Evolutionary conservation across 352 stramenopile species (phyloP).

Genomic region (Phytophthora pini): DNA sequence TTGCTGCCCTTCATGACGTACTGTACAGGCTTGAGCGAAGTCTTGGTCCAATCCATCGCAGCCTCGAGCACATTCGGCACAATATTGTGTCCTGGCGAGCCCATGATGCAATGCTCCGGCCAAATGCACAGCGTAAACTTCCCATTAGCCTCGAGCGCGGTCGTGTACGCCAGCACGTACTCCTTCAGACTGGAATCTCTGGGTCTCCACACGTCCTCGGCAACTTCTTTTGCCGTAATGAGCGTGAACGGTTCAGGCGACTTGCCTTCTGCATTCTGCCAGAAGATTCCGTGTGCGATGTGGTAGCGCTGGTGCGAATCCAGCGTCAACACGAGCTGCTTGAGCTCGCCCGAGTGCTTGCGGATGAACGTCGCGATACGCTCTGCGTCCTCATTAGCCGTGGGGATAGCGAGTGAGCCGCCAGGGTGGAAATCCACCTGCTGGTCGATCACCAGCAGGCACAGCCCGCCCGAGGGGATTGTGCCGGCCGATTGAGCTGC

Average conservation of each 20-base stretch:
- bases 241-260: conserved; percentile 93
- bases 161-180: conserved; percentile 93
- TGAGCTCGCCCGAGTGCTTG: conserved; percentile 59
- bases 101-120: conserved; percentile 97
- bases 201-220: conserved; percentile 57
- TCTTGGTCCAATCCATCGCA: conserved; percentile 86
- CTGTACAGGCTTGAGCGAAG: conserved; percentile 66
- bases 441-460: conserved; percentile 95
- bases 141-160: conserved; percentile 82
- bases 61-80: conserved; percentile 84
- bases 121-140: conserved; percentile 96
- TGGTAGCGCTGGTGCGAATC: conserved; percentile 97
- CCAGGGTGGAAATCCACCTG: conserved; percentile 97
- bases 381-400: conserved; percentile 88
- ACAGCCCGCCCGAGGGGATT: conserved; percentile 56
- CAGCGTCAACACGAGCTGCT: conserved; percentile 94
- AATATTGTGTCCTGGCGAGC: conserved; percentile 90
- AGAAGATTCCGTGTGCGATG: conserved; percentile 96
- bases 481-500: conserved; percentile 48
- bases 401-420: conserved; percentile 95
- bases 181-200: conserved; percentile 71
- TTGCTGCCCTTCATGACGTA: conserved; percentile 96
- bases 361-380: conserved; percentile 91
- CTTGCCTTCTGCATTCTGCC: conserved; percentile 70
- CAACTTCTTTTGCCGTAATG: conserved; percentile 90